Evolutionary conservation across 2,329 filamentous ascomycete genomes (phyloP), one percentile per base, ranked within the genome.

Genomic region (Venturia oleaginea): DNA sequence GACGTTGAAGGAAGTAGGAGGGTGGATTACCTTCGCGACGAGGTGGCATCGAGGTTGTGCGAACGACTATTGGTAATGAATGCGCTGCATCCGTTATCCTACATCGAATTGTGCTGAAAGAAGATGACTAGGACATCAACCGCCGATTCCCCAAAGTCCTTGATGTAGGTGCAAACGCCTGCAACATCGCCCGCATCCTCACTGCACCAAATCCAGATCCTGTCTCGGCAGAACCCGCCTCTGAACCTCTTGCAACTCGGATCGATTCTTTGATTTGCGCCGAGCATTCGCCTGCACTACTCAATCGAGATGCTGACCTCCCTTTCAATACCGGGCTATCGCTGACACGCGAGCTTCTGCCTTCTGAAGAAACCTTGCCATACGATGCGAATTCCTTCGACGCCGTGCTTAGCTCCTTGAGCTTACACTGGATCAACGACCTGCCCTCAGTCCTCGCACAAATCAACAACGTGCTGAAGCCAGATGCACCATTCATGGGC

Each of bases 361-460:
- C 83, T 0, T 84, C 89, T 68, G 86, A 89, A 62, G 91, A 92
- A 74, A 83, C 84, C 2, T 78, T 97, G 0, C 91, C 91, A 0
- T 97, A 88, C 73, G 84, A 84, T 59, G 79, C 89, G 4, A 84
- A 86, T 68, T 86, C 87, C 3, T 97, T 97, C 74, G 92, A 97
- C 74, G 86, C 96, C 6, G 90, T 97, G 13, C 80, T 99, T 67
- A 96, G 91, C 73, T 96, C 89, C 64, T 79, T 96, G 66, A 92
- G 89, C 65, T 81, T 99, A 73, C 94, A 99, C 77, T 99, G 94
- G 94, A 89, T 97, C 80, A 99, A 99, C 74, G 91, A 99, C 75
- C 84, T 99, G 5, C 94, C 94, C 0, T 90, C 89, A 0, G 80
- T 95, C 13, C 82, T 99, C 2, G 81, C 86, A 1, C 91, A 96